These are phyloP conservation scores for Nicotiana undulata DNA, from an alignment of 257 asterid species.

Conservation along the genomic window DNA sequence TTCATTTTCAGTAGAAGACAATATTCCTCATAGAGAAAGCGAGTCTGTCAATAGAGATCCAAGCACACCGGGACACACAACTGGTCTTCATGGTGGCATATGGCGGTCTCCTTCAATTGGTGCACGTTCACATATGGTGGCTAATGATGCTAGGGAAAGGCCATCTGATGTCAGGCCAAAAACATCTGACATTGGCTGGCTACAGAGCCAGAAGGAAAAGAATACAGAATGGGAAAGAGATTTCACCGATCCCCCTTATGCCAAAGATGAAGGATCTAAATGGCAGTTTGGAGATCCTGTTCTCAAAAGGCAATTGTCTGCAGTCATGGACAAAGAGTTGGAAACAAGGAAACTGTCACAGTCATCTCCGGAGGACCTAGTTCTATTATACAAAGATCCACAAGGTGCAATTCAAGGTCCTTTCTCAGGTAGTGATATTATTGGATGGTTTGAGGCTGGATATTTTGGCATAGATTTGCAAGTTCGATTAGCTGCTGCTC, in stretches of 20 bases:
- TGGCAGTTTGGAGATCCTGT: constrained; percentile 49
- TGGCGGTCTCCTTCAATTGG: constrained; percentile 69
- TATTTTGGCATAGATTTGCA: constrained; percentile 93
- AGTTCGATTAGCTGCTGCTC: constrained; percentile 75
- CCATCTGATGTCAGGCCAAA: constrained; percentile 28
- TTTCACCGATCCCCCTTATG: constrained; percentile 33
- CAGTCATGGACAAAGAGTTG: constrained; percentile 42
- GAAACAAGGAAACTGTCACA: constrained; percentile 44
- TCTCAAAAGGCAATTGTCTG: constrained; percentile 57
- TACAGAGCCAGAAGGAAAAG: constrained; percentile 36
- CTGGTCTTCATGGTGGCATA: constrained; percentile 35
- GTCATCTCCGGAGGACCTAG: constrained; percentile 73
- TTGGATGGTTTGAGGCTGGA: constrained; percentile 96
- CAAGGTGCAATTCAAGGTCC: constrained; percentile 93
- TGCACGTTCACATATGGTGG: constrained; percentile 39
- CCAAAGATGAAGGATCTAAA: constrained; percentile 35
- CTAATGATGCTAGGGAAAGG: constrained; percentile 46
- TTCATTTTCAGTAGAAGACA: constrained; percentile 42
- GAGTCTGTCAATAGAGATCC: constrained; percentile 29
- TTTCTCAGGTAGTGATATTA: constrained; percentile 84
- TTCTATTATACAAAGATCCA: constrained; percentile 86
- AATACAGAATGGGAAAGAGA: constrained; percentile 36
- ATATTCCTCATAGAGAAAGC: constrained; percentile 18
- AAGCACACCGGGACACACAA: constrained; percentile 27
- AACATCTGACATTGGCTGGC: constrained; percentile 24